These are phyloP conservation scores for Helicosporidium sp. DNA, from an alignment of 139 green algal genomes.

Conservation along the genomic window DNA sequence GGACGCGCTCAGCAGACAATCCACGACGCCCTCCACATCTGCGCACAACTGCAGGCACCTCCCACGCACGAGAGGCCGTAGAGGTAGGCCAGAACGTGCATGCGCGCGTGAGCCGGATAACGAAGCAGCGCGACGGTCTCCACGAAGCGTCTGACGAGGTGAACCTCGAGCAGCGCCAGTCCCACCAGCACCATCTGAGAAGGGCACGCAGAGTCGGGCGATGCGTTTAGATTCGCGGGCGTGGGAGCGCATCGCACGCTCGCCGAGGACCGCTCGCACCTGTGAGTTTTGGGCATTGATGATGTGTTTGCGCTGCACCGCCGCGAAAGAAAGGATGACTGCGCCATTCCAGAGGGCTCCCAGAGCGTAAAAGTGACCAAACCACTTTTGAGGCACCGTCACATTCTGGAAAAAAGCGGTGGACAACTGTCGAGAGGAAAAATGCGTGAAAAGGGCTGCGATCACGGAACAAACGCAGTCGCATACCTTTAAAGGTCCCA, in stretches of 20 bases:
- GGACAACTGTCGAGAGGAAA: neutral
- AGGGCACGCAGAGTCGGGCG: neutral
- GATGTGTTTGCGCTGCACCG: neutral
- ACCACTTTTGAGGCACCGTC: constrained; percentile 48
- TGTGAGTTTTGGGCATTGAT: neutral
- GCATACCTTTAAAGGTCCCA: neutral
- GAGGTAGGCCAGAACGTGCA: constrained; percentile 60
- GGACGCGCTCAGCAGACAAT: constrained; percentile 5
- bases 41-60: constrained; percentile 20
- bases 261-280: too few species aligned
- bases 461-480: neutral
- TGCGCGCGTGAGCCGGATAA: constrained; percentile 27
- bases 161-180: constrained; percentile 28
- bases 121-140: constrained; percentile 35
- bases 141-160: constrained; percentile 31
- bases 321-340: neutral
- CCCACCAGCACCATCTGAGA: neutral
- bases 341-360: constrained; percentile 15
- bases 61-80: constrained; percentile 36
- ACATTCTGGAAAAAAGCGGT: constrained; percentile 25
- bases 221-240: too few species aligned
- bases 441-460: neutral
- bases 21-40: constrained; percentile 17
- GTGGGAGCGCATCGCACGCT: too few species aligned
- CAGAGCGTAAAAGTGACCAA: constrained; percentile 53